Conservation (phyloP, 768 basidiomycete genomes). For the Dentipellis sp. region DNA sequence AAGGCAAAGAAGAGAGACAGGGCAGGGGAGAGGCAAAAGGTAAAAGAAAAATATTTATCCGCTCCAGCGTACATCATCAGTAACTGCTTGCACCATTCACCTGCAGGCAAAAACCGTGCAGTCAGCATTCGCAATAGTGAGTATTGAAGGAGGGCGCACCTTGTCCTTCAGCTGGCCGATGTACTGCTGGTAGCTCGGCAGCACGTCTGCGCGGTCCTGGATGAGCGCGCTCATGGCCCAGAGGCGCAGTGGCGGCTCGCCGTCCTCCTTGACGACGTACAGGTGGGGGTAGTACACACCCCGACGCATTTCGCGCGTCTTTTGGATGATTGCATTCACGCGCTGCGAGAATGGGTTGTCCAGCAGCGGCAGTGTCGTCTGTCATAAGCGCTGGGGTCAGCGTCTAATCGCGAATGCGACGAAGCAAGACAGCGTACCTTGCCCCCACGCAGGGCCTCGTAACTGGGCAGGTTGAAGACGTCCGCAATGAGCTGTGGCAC, state of each 20-base stretch:
- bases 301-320: constrained; percentile 88
- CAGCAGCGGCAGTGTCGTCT: constrained; percentile 84
- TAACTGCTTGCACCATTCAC: neutral
- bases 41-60: neutral
- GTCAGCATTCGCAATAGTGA: neutral
- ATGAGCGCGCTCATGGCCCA: constrained; percentile 95
- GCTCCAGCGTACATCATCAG: neutral
- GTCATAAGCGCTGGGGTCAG: neutral
- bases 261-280: constrained; percentile 97
- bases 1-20: neutral
- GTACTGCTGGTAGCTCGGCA: constrained; percentile 96
- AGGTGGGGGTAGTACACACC: constrained; percentile 91
- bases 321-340: constrained; percentile 87
- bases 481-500: constrained; percentile 93
- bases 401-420: neutral
- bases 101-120: neutral
- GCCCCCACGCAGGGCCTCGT: constrained; percentile 85
- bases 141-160: constrained; percentile 29
- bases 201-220: constrained; percentile 90
- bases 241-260: constrained; percentile 85
- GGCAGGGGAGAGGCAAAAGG: neutral
- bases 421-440: constrained; percentile 48
- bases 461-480: constrained; percentile 84
- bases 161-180: constrained; percentile 86
- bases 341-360: constrained; percentile 96